Base-by-base conservation (phyloP, 208 protist genomes). In the Angomonas ambiguus region DNA sequence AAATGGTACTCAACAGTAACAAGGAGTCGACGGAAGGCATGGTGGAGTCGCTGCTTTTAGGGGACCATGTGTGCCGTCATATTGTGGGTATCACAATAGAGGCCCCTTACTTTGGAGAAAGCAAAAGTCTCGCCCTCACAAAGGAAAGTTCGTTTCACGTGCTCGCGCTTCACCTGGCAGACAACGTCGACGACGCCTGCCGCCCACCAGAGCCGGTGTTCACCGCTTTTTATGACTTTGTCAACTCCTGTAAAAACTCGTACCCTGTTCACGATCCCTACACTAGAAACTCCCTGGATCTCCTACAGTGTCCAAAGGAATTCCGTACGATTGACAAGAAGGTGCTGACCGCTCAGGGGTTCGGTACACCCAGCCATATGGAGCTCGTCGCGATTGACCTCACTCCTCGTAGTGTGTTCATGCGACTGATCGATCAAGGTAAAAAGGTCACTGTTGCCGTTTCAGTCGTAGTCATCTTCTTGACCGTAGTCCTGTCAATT, bases 331-430 rank as follows among this genome's bases (percentile, higher is more conserved):
- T n/a, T 34, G 8, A 30, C 13, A 32, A 61, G 25, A 32, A 25
- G 3, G 25, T 61, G 22, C 13, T 45, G 27, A 65, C 31, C 24
- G 31, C 33, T 16, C 48, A 20, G 53, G 31, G 24, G 63, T 42
- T 68, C 20, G 33, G 18, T 2, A 59, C 35, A n/a, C 10, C 34
- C 20, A 76, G 32, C 11, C 68, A 59, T 8, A 45, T 75, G 13
- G 18, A n/a, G 22, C 16, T 74, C 62, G 60, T 78, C 13, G 58
- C 69, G 55, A 51, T 74, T 10, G 76, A 85, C 31, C 5, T 63
- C 8, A 82, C 73, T 0, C 65, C 71, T 18, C 68, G 56, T 13
- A 24, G 10, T 3, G 41, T 69, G 27, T 80, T 82, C 32, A 41
- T 69, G 25, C 38, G 55, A 20, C 3, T 41, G 25, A 57, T 55